Evolutionary conservation across 129 eudicot species (phyloP), one percentile per base, ranked within the genome.

Genomic region (Mikania micrantha): DNA sequence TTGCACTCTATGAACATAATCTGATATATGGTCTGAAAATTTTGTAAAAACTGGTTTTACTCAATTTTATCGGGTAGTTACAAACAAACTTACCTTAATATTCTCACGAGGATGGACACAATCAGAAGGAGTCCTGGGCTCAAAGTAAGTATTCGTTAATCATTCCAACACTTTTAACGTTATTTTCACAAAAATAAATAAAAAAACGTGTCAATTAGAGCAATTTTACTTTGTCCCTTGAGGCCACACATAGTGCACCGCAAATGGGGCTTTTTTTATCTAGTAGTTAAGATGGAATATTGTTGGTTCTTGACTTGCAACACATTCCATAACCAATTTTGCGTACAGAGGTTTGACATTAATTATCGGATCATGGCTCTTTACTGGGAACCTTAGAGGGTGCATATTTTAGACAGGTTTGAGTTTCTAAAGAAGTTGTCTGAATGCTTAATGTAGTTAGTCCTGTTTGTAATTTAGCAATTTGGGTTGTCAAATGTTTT

Each of bases 281-380:
- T n/a, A n/a, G n/a, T n/a, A n/a, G n/a, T n/a, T n/a, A n/a, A n/a
- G 64, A 63, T 64, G 56, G 22, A 73, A 17, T 50, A 25, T 63
- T 38, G 56, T 12, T 12, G 64, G 42, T 48, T 9, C n/a, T 49
- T 42, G 21, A 35, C 7, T 61, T 34, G 49, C 63, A 50, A 5
- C 28, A 24, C 28, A 69, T 11, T 32, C 16, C 24, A 20, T 32
- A 6, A 47, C 17, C 64, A 21, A 34, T 35, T 5, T 22, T 67
- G 62, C 35, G 50, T 53, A 47, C 3, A n/a, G 16, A 44, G 69
- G 10, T 65, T 61, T 67, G 62, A 67, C 15, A 35, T 19, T 13
- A 16, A 15, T 50, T 19, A 50, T 48, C 50, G 35, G 20, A 49
- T 32, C 21, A 63, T 39, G 69, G 50, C 20, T 40, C 52, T 25